A percentile compares a stretch with the other conserved stretches of the same genome.
Evolutionary conservation across 2,329 filamentous ascomycete species (phyloP).

Genomic region (Aspergillus brunneoviolaceus): DNA sequence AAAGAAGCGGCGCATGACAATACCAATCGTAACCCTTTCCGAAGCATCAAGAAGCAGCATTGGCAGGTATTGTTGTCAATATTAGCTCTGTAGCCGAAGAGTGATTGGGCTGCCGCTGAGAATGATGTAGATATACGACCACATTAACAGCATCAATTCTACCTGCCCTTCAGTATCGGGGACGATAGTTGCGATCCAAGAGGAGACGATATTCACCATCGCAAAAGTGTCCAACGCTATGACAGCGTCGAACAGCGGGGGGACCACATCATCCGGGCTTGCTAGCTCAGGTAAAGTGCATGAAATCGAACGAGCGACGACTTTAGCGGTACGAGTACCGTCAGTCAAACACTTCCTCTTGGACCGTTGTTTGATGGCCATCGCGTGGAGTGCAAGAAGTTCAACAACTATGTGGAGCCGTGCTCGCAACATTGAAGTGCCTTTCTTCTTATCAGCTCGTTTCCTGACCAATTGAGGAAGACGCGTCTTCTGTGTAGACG

Average conservation of each 20-base stretch:
- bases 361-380: background rate
- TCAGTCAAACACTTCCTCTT: background rate
- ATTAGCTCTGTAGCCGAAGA: background rate
- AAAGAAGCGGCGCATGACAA: background rate
- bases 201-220: background rate
- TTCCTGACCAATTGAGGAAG: background rate
- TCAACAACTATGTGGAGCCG: slow-evolving; percentile 8
- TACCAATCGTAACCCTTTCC: background rate
- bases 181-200: background rate
- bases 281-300: background rate
- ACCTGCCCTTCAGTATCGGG: background rate
- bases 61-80: background rate
- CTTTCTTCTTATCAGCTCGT: background rate
- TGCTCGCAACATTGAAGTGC: background rate
- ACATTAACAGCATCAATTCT: background rate
- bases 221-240: background rate
- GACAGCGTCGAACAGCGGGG: background rate
- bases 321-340: background rate
- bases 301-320: background rate
- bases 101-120: background rate
- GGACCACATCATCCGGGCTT: background rate
- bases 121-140: background rate
- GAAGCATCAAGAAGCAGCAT: background rate
- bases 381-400: slow-evolving; percentile 5
- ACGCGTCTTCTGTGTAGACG: background rate